phyloP scores from a whole-genome alignment of 192 early-diverging fungal species.

The Lunasporangiospora selenospora region DNA sequence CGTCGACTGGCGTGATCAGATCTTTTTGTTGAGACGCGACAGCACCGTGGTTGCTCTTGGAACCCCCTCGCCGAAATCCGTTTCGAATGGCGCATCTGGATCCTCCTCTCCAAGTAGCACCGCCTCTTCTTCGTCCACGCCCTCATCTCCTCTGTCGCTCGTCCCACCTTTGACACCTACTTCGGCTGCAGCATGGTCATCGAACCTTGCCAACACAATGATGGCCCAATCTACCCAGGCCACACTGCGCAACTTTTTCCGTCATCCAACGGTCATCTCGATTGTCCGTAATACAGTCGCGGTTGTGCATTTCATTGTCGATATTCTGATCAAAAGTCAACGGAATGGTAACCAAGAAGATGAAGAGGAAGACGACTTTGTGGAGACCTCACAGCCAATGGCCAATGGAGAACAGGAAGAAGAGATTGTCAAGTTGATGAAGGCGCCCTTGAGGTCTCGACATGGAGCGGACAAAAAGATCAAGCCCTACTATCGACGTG shows the following conservation, averaged over 20 bases:
- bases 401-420: constrained; percentile 20
- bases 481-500: constrained; percentile 14
- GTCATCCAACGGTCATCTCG: constrained; percentile 45
- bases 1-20: constrained; percentile 88
- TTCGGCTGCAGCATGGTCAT: constrained; percentile 22
- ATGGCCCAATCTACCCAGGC: constrained; percentile 39
- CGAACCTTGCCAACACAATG: constrained; percentile 46
- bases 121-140: constrained; percentile 13
- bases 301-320: constrained; percentile 48
- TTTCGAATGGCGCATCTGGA: not conserved
- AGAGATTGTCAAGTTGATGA: constrained; percentile 18
- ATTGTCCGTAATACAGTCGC: constrained; percentile 40
- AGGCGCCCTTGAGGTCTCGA: constrained; percentile 16
- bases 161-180: constrained; percentile 4
- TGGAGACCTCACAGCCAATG: too few relatives aligned
- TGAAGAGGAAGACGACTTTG: constrained; percentile 5
- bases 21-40: constrained; percentile 64
- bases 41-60: constrained; percentile 65
- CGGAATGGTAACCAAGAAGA: constrained; percentile 50
- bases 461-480: constrained; percentile 5
- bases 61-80: not conserved
- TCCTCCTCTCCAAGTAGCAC: not conserved
- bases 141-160: not conserved
- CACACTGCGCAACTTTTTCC: constrained; percentile 32
- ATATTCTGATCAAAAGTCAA: constrained; percentile 51